phyloP scores from a whole-genome alignment of 345 rosid genomes.

The Mallotus nudiflorus region DNA sequence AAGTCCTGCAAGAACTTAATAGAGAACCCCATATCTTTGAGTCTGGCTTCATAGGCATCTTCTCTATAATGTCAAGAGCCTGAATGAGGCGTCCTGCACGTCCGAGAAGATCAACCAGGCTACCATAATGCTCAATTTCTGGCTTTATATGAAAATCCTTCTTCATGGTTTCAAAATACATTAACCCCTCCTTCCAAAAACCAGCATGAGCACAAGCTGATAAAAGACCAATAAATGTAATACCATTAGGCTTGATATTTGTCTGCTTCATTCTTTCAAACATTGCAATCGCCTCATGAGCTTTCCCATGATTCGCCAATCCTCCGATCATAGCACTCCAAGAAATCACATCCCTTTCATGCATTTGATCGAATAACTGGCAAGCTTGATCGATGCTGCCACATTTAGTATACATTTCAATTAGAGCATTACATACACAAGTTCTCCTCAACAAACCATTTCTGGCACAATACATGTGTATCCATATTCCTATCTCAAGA shows the following conservation, averaged over 20 bases:
- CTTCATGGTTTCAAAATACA: slow-evolving; percentile 19
- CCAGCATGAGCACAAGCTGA: slow-evolving; percentile 26
- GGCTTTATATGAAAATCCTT: slow-evolving; percentile 11
- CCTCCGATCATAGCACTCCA: slow-evolving; percentile 27
- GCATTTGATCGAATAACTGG: slow-evolving; percentile 18
- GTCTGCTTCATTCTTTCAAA: slow-evolving; percentile 25
- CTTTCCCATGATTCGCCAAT: slow-evolving; percentile 23
- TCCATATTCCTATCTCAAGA: slow-evolving; percentile 26
- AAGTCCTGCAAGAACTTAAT: slow-evolving; percentile 21
- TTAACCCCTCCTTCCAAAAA: slow-evolving; percentile 18
- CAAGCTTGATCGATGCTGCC: slow-evolving; percentile 24
- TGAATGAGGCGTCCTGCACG: slow-evolving; percentile 14
- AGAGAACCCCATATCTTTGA: slow-evolving; percentile 23
- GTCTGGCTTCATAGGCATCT: slow-evolving; percentile 25
- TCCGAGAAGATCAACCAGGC: slow-evolving; percentile 20
- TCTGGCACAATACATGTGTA: slow-evolving; percentile 22
- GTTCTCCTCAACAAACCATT: slow-evolving; percentile 24
- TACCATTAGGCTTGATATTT: slow-evolving; percentile 13
- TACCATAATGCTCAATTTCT: slow-evolving; percentile 17
- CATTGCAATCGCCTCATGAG: slow-evolving; percentile 15
- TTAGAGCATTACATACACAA: slow-evolving; percentile 16
- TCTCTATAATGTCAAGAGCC: background rate
- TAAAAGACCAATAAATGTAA: slow-evolving; percentile 21
- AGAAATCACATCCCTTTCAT: slow-evolving; percentile 18
- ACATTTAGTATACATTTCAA: slow-evolving; percentile 27